phyloP scores from a whole-genome alignment of 352 stramenopile genomes.

The Globisporangium spiculum region DNA sequence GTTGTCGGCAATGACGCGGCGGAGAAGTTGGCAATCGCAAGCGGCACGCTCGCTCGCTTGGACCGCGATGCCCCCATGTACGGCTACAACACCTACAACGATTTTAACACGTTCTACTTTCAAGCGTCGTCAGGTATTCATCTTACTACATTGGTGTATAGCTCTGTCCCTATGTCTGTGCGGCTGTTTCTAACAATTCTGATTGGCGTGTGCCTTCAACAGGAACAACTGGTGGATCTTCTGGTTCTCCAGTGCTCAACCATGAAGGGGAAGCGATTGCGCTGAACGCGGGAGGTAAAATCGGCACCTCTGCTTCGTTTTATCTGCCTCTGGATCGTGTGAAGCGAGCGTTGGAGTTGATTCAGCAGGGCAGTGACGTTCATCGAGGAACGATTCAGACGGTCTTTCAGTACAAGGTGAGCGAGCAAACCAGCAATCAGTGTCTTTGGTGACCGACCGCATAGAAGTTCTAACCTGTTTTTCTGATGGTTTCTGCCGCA shows the following conservation, averaged over 20 bases:
- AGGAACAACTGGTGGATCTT: slow-evolving; percentile 83
- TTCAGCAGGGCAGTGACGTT: slow-evolving; percentile 68
- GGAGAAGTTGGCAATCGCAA: slow-evolving; percentile 91
- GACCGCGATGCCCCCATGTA: slow-evolving; percentile 90
- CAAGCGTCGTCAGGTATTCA: slow-evolving; percentile 72
- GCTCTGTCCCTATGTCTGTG: neutral
- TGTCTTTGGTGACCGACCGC: neutral
- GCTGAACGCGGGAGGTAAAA: slow-evolving; percentile 90
- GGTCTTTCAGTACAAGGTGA: slow-evolving; percentile 86
- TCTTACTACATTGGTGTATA: slow-evolving; percentile 6
- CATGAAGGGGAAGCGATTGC: slow-evolving; percentile 86
- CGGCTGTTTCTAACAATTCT: neutral
- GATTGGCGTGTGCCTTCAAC: neutral
- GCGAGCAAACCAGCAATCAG: neutral
- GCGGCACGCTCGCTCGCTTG: slow-evolving; percentile 87
- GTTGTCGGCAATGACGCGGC: slow-evolving; percentile 92
- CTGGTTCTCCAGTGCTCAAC: slow-evolving; percentile 87
- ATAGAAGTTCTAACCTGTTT: neutral
- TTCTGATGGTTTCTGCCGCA: slow-evolving; percentile 11
- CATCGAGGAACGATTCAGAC: slow-evolving; percentile 86
- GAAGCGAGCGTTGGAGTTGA: slow-evolving; percentile 81
- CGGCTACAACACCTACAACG: slow-evolving; percentile 89
- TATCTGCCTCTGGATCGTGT: slow-evolving; percentile 90
- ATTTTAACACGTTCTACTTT: slow-evolving; percentile 95
- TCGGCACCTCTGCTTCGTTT: slow-evolving; percentile 84